Base-by-base conservation (phyloP, 495 filamentous ascomycete species). In the Penicillium tannophilum region DNA sequence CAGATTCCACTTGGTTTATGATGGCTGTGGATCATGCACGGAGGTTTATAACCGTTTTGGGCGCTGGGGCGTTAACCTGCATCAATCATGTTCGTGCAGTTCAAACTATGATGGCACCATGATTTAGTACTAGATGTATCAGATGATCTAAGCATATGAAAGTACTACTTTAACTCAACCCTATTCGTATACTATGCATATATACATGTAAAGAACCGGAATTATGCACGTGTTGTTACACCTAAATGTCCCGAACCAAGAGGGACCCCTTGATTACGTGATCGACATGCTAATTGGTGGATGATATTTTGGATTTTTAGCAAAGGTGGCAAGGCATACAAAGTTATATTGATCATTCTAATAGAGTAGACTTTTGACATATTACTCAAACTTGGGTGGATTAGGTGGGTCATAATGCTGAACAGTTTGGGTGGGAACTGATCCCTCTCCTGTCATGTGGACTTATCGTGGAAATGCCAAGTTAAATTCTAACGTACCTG, bases 1-100 rank as follows among this genome's bases (percentile, higher is more conserved):
- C 8, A 44, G 43, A 14, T 23, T 24, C 43, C 19, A 24, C 14
- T 12, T 47, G 20, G 44, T 20, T 26, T 47, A 26, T 5, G 20
- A 6, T 47, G 20, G 20, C 9, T 24, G 17, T 41, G 44, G 24
- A 11, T 47, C 45, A 47, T 47, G 45, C 45, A 47, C 45, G 45
- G 45, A 47, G 45, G 8, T 26, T 47, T 47, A 47, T 47, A 47
- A 47, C 45, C 45, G 4, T 10, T 14, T 47, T 47, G 20, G 45
- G 45, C 20, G 10, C 24, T 24, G 20, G 20, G 12, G 10, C 19
- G 45, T 11, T 17, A 1, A 14, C 43, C 43, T 46, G 43, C 23
- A 30, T 49, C 46, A 26, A 48, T 48, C 46, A 49, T 49, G 26
- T 49, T 33, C 26, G n/a, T 33, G 46, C 23, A 14, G 46, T 10